Evolutionary conservation across 2,329 filamentous ascomycete species (phyloP), one percentile per base, ranked within the genome.

Genomic region (Dothidotthia symphoricarpi): DNA sequence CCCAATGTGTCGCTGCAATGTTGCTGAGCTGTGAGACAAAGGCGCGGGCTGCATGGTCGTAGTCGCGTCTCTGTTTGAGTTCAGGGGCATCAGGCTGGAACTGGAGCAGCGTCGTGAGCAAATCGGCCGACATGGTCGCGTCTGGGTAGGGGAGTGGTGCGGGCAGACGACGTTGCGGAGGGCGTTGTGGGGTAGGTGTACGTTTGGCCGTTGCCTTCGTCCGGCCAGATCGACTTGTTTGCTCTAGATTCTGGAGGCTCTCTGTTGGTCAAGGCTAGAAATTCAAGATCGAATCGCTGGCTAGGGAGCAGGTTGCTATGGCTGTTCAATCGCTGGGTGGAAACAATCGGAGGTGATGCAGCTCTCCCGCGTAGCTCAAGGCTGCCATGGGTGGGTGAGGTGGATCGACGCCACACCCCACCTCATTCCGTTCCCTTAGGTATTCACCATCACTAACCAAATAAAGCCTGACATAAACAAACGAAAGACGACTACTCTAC

Each of bases 11-110:
- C 6, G 49, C 33, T 9, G 61, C 44, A 31, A 70, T 49, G 39
- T 61, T 64, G 24, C 51, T 45, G 16, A 73, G 50, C 34, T 58
- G 49, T 28, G 58, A 50, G 30, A 69, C 43, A 49, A 67, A 70
- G 10, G 45, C 44, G 24, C 55, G 59, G 33, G 66, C 61, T 28
- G 56, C 47, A 25, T 49, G 52, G 43, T 73, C 69, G 41, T 72
- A 71, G 16, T 69, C 64, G 31, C 64, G 57, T 24, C 51, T 64
- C 39, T 61, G 46, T 17, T 54, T 56, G 8, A 69, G 31, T 29
- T 61, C 53, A 24, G 52, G 48, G 4, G 49, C 43, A 12, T 63
- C 55, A 16, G 60, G 58, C 45, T 64, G 68, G 42, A 71, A 72
- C 16, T 59, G 49, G 17, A 62, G 42, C 14, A 64, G 42, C 6